phyloP scores from a whole-genome alignment of 257 asterid genomes.

The Solanum phureja region DNA sequence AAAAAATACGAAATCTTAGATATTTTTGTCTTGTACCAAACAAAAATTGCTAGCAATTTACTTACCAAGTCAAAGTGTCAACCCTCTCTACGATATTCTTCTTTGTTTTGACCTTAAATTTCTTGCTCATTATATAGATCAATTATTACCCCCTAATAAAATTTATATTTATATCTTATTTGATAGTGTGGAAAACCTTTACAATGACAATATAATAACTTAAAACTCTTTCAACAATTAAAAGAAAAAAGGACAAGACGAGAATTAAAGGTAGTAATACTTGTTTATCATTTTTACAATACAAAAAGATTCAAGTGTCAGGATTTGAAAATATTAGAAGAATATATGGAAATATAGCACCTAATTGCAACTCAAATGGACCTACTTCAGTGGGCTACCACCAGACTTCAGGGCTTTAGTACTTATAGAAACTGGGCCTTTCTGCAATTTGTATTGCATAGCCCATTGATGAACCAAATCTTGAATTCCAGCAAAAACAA shows the following conservation, averaged over 20 bases:
- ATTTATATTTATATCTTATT: neutral
- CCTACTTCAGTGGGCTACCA: neutral
- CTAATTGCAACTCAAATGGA: neutral
- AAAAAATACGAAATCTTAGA: too few species aligned
- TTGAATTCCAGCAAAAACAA: slow-evolving; percentile 58
- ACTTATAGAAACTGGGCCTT: slow-evolving; percentile 16
- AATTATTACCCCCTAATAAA: neutral
- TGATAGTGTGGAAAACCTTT: neutral
- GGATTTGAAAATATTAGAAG: neutral
- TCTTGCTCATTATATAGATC: neutral
- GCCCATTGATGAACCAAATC: slow-evolving; percentile 48
- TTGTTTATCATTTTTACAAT: neutral
- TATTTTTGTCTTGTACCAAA: neutral
- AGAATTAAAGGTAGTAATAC: neutral
- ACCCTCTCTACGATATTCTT: neutral
- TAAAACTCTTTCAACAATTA: neutral
- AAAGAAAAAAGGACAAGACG: neutral
- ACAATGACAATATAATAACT: neutral
- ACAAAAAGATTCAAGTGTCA: neutral
- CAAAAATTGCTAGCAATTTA: neutral
- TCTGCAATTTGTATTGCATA: slow-evolving; percentile 19
- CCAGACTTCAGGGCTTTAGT: slow-evolving; percentile 13
- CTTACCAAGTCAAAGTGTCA: neutral
- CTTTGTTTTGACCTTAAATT: neutral
- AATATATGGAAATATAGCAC: neutral